phyloP scores from a whole-genome alignment of 305 asterid species.

The Lippia alba region DNA sequence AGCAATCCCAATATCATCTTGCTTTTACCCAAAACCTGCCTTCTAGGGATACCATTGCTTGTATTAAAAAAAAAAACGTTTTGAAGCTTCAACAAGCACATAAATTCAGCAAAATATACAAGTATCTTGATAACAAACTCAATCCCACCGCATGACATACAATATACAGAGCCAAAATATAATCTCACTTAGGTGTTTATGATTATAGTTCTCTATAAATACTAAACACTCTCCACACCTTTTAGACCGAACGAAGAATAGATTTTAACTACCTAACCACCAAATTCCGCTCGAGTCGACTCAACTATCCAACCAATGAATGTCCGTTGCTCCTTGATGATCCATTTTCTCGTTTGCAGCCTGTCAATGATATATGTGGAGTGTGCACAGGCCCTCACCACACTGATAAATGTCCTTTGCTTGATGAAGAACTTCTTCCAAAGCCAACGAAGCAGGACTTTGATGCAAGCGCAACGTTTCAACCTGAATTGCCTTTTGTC shows the following conservation, averaged over 20 bases:
- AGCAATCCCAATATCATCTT: conserved; percentile 83
- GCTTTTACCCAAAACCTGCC: conserved; percentile 91
- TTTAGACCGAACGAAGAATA: conserved; percentile 2
- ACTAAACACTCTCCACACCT: conserved; percentile 3
- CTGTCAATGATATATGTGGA: too few relatives aligned
- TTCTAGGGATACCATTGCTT: conserved; percentile 77
- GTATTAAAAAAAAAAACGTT: conserved; percentile 9
- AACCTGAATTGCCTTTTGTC: conserved; percentile 69
- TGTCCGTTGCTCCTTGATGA: too few relatives aligned
- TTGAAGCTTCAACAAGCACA: conserved; percentile 1
- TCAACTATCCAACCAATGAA: conserved; percentile 47
- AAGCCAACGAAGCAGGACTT: too few relatives aligned
- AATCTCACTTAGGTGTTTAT: conserved; percentile 2
- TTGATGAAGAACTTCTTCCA: too few relatives aligned
- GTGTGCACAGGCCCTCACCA: too few relatives aligned
- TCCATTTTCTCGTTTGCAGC: too few relatives aligned
- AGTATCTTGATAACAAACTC: neutral
- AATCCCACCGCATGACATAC: conserved; percentile 10
- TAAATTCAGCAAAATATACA: neutral
- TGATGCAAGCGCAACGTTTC: too few relatives aligned
- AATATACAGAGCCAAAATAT: neutral
- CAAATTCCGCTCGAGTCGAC: conserved; percentile 78
- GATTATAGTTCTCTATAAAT: conserved; percentile 3
- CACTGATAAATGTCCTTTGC: too few relatives aligned
- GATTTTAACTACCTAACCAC: conserved; percentile 63